Evolutionary conservation across 495 filamentous ascomycete species (phyloP).

Genomic region (Daldinia vernicosa): DNA sequence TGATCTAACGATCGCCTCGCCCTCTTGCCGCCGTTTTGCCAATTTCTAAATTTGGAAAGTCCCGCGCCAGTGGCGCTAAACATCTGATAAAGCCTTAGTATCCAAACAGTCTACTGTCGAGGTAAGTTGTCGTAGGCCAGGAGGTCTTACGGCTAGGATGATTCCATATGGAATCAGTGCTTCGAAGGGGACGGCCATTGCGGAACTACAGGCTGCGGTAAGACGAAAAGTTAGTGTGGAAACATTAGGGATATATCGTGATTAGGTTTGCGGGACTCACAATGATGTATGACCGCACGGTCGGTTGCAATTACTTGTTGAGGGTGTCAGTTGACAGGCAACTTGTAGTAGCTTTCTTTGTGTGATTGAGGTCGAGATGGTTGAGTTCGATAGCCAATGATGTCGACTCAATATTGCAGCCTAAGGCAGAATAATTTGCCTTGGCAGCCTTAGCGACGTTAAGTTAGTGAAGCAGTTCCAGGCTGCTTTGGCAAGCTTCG

Average conservation of each 20-base stretch:
- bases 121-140: slow-evolving; percentile 31
- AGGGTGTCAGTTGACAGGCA: slow-evolving; percentile 15
- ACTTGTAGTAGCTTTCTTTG: slow-evolving; percentile 6
- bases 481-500: background rate
- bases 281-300: background rate
- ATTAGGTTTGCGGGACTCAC: slow-evolving; percentile 10
- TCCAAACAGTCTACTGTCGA: slow-evolving; percentile 23
- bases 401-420: slow-evolving; percentile 15
- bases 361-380: slow-evolving; percentile 11
- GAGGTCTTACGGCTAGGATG: slow-evolving; percentile 76
- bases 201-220: slow-evolving; percentile 44
- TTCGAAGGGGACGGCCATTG: slow-evolving; percentile 97
- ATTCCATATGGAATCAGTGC: slow-evolving; percentile 93
- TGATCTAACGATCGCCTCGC: slow-evolving; percentile 82
- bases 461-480: background rate
- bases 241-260: background rate
- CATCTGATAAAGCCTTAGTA: slow-evolving; percentile 70
- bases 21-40: slow-evolving; percentile 89
- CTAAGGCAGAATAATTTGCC: slow-evolving; percentile 3
- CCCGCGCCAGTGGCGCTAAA: slow-evolving; percentile 84
- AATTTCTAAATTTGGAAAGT: slow-evolving; percentile 74
- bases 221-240: slow-evolving; percentile 14
- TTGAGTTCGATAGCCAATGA: slow-evolving; percentile 24
- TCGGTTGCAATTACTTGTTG: slow-evolving; percentile 15
- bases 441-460: background rate